These are phyloP conservation scores for Byssoonygena ceratinophila DNA, from an alignment of 2,329 filamentous ascomycete genomes.

Conservation along the genomic window DNA sequence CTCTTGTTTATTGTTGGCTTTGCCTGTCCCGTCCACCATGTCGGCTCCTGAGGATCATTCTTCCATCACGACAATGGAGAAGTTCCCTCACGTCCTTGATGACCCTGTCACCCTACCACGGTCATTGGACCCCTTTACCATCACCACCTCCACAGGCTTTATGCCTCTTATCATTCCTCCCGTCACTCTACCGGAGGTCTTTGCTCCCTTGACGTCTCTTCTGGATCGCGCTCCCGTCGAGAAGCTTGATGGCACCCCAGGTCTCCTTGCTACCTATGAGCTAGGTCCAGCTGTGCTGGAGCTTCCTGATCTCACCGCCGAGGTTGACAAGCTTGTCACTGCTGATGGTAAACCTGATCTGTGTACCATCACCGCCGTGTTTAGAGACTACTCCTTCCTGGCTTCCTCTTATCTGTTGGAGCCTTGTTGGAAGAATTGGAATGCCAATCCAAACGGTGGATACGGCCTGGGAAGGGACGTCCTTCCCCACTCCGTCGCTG, in stretches of 20 bases:
- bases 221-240: constrained; percentile 69
- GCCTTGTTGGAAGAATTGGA: constrained; percentile 70
- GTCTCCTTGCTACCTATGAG: constrained; percentile 61
- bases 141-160: constrained; percentile 39
- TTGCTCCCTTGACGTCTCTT: constrained; percentile 60
- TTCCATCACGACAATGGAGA: constrained; percentile 29
- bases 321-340: constrained; percentile 55
- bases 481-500: constrained; percentile 63
- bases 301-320: constrained; percentile 64
- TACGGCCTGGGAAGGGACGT: constrained; percentile 69
- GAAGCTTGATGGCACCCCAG: constrained; percentile 60
- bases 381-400: constrained; percentile 85
- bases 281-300: constrained; percentile 67
- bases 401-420: constrained; percentile 83
- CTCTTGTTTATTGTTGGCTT: not conserved
- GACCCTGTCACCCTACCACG: constrained; percentile 33
- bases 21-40: constrained; percentile 23
- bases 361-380: constrained; percentile 71
- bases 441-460: constrained; percentile 47
- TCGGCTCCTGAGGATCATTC: constrained; percentile 24
- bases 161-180: constrained; percentile 34
- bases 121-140: constrained; percentile 39
- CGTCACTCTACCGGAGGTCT: constrained; percentile 56
- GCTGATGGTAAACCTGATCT: constrained; percentile 52
- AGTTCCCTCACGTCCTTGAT: constrained; percentile 38